Evolutionary conservation across 148 eudicot species (phyloP), one percentile per base, ranked within the genome.

Genomic region (Rheum nobile): DNA sequence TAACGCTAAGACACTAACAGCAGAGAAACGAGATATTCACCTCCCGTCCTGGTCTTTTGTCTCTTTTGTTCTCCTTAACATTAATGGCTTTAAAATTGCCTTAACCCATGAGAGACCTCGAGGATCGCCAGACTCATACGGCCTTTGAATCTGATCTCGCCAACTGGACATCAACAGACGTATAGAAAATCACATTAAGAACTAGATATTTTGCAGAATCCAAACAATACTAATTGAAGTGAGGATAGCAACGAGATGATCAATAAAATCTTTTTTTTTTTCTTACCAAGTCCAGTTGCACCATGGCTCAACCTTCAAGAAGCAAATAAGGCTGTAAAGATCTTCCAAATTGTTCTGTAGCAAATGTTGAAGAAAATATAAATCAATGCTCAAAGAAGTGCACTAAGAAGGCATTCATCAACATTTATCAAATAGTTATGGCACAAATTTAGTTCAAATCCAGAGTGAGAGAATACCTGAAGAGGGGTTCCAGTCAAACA

Each of bases 231-330:
- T 54, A 34, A 65, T 22, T 43, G 10, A 34, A 29, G 47, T 46
- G 21, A 21, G 55, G 29, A 44, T 31, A 35, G 73, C 43, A 69
- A 59, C 37, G 28, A 26, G 67, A 59, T 59, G 35, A 59, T n/a
- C 19, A 14, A 7, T 14, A 2, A 34, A 9, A 34, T 5, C 0
- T 3, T 26, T 35, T 32, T 44, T 16, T 42, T 6, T 22, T 61
- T 16, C 85, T 37, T 88, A 88, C 92, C 92, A 88, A 48, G 85
- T 79, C 88, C 88, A 88, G 77, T 85, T 86, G 79, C 92, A 85
- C 92, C 92, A 88, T 61, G 92, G 92, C 82, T 88, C 88, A 28
- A 88, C 88, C 78, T 85, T 89, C 82, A 88, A 80, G 81, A 88
- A 88, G 80, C 90, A 85, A 19, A 88, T 59, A 44, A 88, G 88